phyloP scores from a whole-genome alignment of 1,139 yeast genomes.

The Candida freyschussii region DNA sequence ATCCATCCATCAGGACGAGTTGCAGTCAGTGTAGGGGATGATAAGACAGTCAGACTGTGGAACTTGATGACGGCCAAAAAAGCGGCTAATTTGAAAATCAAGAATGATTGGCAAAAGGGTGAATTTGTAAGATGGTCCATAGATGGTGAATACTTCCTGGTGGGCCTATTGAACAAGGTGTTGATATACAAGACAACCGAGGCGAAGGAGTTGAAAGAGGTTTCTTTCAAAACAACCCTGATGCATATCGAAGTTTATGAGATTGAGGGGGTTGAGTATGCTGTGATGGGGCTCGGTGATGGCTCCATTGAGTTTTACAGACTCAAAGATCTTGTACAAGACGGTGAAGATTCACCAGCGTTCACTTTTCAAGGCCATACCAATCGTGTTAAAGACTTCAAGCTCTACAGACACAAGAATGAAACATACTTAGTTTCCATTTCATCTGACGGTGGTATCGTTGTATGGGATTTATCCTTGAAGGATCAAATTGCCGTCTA shows the following conservation, averaged over 20 bases:
- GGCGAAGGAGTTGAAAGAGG: slow-evolving; percentile 49
- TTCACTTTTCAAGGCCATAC: slow-evolving; percentile 75
- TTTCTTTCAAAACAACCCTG: slow-evolving; percentile 49
- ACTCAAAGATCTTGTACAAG: slow-evolving; percentile 35
- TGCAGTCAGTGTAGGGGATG: slow-evolving; percentile 85
- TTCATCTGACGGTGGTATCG: slow-evolving; percentile 90
- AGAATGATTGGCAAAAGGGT: slow-evolving; percentile 65
- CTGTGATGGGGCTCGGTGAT: slow-evolving; percentile 65
- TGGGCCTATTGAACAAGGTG: slow-evolving; percentile 65
- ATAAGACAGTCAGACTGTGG: slow-evolving; percentile 83
- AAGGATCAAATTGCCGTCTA: slow-evolving; percentile 86
- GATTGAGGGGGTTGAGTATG: slow-evolving; percentile 45
- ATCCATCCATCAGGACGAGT: slow-evolving; percentile 92
- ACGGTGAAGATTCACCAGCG: slow-evolving; percentile 36
- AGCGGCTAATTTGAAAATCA: slow-evolving; percentile 78
- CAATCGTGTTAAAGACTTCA: slow-evolving; percentile 75
- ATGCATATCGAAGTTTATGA: slow-evolving; percentile 60
- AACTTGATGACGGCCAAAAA: slow-evolving; percentile 96
- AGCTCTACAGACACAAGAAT: slow-evolving; percentile 44
- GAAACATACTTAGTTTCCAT: slow-evolving; percentile 64
- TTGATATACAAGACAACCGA: slow-evolving; percentile 61
- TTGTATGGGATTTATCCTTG: slow-evolving; percentile 72
- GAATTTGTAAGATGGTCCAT: slow-evolving; percentile 60
- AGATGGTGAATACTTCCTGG: slow-evolving; percentile 65
- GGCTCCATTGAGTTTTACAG: slow-evolving; percentile 64